Base-by-base conservation (phyloP, 371 early-diverging fungal genomes). In the Gilbertella persicaria region DNA sequence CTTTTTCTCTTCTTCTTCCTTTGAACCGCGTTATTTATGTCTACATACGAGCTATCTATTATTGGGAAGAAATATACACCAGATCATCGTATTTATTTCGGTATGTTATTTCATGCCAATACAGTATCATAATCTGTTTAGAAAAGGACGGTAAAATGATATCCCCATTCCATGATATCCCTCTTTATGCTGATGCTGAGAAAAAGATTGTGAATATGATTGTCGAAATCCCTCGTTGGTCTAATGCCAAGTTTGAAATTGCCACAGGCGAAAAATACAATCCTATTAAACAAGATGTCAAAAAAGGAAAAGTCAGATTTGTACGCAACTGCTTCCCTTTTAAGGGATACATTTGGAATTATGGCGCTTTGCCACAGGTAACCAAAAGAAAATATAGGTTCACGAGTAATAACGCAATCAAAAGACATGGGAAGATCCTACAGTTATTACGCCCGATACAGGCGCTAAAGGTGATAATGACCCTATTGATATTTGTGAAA, bases 281-380 rank as follows among this genome's bases (percentile, higher is more conserved):
- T 86, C 99, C 99, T 40, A 97, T 99, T 66, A 96, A 93, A 79
- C 99, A 99, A 79, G 99, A 99, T 72, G 82, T 91, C 55, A 99
- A 99, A 86, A 99, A 99, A 74, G 97, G 95, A 63, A 96, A 97
- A 78, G 89, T 97, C 51, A 87, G 99, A 51, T 99, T 90, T 76
- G 99, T 99, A 48, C 88, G 93, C 66, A 99, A 99, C 83, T 90
- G 97, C 63, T 99, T 98, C 88, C 99, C 99, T 23, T 95, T 95
- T 88, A 95, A 98, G 64, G 99, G 99, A 36, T 99, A 99, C 80
- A 94, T 97, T 68, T 99, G 99, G 99, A 99, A 99, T 86, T 99
- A 99, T 68, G 99, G 99, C 50, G 98, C 99, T 28, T 78, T 99
- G 59, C 99, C 99, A 28, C 92, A 92, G 77, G 88, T 86, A 78